Evolutionary conservation across 2,329 filamentous ascomycete species (phyloP), one percentile per base, ranked within the genome.

Genomic region (Sphaerostilbella broomeana): DNA sequence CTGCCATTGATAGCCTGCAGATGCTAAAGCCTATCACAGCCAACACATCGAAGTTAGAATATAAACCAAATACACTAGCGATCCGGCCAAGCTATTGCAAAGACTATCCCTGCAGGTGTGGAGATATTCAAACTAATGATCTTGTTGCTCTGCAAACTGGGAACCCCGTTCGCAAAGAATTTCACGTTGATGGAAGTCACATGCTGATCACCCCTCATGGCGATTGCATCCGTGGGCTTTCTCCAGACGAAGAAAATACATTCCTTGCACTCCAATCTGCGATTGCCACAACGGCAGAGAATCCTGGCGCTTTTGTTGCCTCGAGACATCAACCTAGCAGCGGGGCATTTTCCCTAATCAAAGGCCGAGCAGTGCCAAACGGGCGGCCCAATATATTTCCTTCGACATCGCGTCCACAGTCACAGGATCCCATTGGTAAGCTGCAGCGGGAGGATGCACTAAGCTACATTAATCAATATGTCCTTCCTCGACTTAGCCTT

Each of bases 151-250:
- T 82, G 6, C 64, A 70, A n/a, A 64, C 69, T 2, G 78, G 77
- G 33, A 68, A 70, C 44, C 65, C 76, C 9, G 75, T 83, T 7
- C 73, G 71, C 44, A 82, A 81, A 56, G 61, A 79, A 26, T 62
- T 63, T 34, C 61, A 62, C 35, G 66, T 78, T 2, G 79, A 83
- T 45, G 79, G 77, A 40, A 72, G 74, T 56, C 73, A 81, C 18
- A 78, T 84, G 47, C 72, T 89, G 49, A 76, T 89, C 37, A 88
- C 84, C 0, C 82, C 84, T 0, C 79, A 83, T 45, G 84, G 85
- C 9, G 80, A 86, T 46, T 85, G 83, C 55, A 69, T 90, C n/a
- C 79, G 81, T 47, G 81, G 84, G 42, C 62, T 92, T 38, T 79
- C 72, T 1, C 63, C 72, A 4, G 76, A 81, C 28, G 79, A 89